A percentile compares a stretch with the other conserved stretches of the same genome.
phyloP scores from a whole-genome alignment of 257 asterid genomes.

The Cinchona pubescens region DNA sequence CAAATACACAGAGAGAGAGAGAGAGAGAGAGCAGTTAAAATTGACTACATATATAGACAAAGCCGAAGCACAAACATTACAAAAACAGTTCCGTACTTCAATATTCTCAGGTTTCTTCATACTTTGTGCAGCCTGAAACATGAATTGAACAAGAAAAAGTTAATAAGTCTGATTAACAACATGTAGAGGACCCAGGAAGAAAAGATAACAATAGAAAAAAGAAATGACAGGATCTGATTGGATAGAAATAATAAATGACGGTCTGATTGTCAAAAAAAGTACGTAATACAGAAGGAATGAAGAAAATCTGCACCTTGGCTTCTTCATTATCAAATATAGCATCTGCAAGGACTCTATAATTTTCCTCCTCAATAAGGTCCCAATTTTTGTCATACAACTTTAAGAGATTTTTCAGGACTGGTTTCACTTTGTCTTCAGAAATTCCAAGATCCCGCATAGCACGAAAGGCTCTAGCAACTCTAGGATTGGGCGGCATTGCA shows the following conservation, averaged over 20 bases:
- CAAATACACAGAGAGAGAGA: conserved; percentile 1
- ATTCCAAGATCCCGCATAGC: conserved; percentile 80
- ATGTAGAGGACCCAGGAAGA: neutral
- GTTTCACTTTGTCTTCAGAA: conserved; percentile 60
- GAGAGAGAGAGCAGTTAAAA: neutral
- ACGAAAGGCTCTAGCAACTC: conserved; percentile 51
- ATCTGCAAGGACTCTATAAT: conserved; percentile 78
- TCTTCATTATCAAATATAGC: conserved; percentile 75
- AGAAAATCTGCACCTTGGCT: conserved; percentile 33
- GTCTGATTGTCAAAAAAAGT: no score
- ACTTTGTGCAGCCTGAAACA: conserved; percentile 19
- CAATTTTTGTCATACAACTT: conserved; percentile 66
- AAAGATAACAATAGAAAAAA: neutral
- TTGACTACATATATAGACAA: neutral
- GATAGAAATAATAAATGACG: no score
- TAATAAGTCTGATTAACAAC: neutral
- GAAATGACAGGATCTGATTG: neutral
- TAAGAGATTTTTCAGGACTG: conserved; percentile 63
- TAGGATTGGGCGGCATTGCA: conserved; percentile 47
- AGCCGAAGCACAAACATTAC: neutral
- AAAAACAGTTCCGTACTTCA: conserved; percentile 6
- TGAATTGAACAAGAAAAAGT: neutral
- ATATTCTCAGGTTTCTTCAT: conserved; percentile 8
- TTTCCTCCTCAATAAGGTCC: conserved; percentile 78
- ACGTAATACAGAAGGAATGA: neutral